phyloP scores from a whole-genome alignment of 169 alveolate species.

The Plasmodium falciparum region DNA sequence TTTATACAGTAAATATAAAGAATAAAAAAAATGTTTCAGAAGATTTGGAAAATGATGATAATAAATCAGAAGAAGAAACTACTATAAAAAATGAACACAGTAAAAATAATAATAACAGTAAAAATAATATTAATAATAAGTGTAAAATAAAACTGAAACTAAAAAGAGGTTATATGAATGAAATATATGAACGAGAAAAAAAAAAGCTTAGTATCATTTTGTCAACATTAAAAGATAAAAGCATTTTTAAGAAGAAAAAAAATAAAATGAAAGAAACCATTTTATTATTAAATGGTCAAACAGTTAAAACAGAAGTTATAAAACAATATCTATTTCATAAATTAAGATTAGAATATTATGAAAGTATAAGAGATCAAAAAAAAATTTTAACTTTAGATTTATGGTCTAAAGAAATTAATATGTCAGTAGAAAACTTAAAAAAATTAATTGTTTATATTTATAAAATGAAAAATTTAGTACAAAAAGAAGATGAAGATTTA shows the following conservation, averaged over 20 bases:
- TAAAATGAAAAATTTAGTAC: constrained; percentile 65
- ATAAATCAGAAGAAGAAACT: background rate
- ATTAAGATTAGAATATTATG: constrained; percentile 72
- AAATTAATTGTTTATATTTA: constrained; percentile 68
- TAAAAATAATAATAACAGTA: background rate
- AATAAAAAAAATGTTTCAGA: background rate
- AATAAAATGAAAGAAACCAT: constrained; percentile 45
- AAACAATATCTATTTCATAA: constrained; percentile 62
- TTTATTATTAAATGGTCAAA: constrained; percentile 65
- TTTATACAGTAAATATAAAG: background rate
- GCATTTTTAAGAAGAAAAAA: constrained; percentile 27
- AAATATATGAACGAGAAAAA: constrained; percentile 55
- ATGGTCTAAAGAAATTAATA: constrained; percentile 76
- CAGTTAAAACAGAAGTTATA: constrained; percentile 40
- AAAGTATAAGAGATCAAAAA: constrained; percentile 70
- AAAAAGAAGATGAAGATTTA: constrained; percentile 74
- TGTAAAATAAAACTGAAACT: constrained; percentile 34
- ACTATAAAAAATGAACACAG: background rate
- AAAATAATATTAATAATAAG: background rate
- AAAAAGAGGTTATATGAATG: constrained; percentile 68
- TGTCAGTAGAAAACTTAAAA: constrained; percentile 57
- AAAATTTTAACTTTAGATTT: constrained; percentile 57
- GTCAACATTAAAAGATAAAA: constrained; percentile 38
- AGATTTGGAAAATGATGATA: background rate
- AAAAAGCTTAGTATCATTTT: constrained; percentile 22